These are phyloP conservation scores for Kregervanrija delftensis DNA, from an alignment of 805 yeast genomes.

Conservation along the genomic window DNA sequence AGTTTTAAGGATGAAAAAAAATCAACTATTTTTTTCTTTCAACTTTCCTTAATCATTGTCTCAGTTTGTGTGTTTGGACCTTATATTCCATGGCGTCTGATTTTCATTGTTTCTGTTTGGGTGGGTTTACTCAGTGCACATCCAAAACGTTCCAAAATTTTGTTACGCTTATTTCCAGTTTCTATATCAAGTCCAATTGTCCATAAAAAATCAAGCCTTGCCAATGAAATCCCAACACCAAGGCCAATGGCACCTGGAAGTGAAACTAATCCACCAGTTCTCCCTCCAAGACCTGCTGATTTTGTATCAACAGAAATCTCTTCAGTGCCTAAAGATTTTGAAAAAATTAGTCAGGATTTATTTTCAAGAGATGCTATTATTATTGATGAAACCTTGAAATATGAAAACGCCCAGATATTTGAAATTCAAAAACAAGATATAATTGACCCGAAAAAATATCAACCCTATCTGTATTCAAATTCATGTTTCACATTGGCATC, in stretches of 20 bases:
- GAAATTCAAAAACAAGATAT: constrained; percentile 65
- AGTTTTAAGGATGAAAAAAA: constrained; percentile 63
- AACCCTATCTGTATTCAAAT: constrained; percentile 48
- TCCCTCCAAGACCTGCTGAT: too few relatives aligned
- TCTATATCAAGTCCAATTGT: too few relatives aligned
- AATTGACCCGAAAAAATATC: constrained; percentile 50
- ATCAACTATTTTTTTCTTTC: constrained; percentile 53
- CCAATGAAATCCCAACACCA: background rate
- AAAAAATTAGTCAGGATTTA: too few relatives aligned
- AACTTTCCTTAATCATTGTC: constrained; percentile 33
- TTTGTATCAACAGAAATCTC: too few relatives aligned
- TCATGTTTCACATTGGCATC: constrained; percentile 37
- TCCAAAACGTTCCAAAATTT: constrained; percentile 36
- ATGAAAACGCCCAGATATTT: constrained; percentile 58
- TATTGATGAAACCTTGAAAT: constrained; percentile 60
- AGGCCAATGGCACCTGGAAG: background rate
- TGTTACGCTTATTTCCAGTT: background rate
- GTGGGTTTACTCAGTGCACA: constrained; percentile 41
- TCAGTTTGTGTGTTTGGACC: constrained; percentile 36
- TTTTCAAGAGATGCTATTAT: constrained; percentile 24
- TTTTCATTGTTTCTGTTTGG: constrained; percentile 58
- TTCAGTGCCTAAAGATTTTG: too few relatives aligned
- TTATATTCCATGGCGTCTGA: constrained; percentile 55
- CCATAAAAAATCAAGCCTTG: too few relatives aligned
- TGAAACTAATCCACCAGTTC: background rate